These are phyloP conservation scores for Auriscalpium orientale DNA, from an alignment of 768 basidiomycete species.

Conservation along the genomic window DNA sequence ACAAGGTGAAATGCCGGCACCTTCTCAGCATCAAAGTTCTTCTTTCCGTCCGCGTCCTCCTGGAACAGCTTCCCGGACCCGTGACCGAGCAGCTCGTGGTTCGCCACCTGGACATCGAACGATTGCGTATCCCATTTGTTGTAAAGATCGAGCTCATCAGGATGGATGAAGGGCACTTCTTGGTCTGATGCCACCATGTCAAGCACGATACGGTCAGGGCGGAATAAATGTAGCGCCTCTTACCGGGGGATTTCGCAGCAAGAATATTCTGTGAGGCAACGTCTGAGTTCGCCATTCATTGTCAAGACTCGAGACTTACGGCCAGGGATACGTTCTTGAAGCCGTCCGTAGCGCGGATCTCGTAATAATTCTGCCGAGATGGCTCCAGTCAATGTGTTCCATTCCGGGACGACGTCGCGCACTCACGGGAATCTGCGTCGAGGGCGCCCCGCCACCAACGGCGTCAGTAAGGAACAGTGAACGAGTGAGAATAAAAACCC, in stretches of 20 bases:
- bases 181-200: constrained; percentile 40
- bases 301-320: constrained; percentile 31
- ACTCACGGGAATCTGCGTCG: constrained; percentile 53
- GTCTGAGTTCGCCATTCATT: neutral
- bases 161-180: constrained; percentile 74
- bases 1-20: constrained; percentile 17
- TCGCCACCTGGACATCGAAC: constrained; percentile 86
- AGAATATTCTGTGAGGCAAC: constrained; percentile 60
- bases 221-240: constrained; percentile 10
- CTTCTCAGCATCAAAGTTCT: constrained; percentile 76
- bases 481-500: constrained; percentile 13
- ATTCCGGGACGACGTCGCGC: neutral
- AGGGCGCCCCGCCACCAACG: too few species aligned
- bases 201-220: neutral
- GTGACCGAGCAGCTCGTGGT: constrained; percentile 83
- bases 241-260: constrained; percentile 80
- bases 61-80: constrained; percentile 80
- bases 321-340: constrained; percentile 89
- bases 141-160: constrained; percentile 67
- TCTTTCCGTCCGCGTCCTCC: constrained; percentile 64
- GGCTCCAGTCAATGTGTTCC: neutral
- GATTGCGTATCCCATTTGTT: constrained; percentile 71
- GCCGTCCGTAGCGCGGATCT: constrained; percentile 71
- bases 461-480: neutral
- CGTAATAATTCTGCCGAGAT: constrained; percentile 61